A percentile compares a stretch with the other conserved stretches of the same genome.
These are phyloP conservation scores for Globisporangium perplexum DNA, from an alignment of 352 stramenopile genomes.

Conservation along the genomic window DNA sequence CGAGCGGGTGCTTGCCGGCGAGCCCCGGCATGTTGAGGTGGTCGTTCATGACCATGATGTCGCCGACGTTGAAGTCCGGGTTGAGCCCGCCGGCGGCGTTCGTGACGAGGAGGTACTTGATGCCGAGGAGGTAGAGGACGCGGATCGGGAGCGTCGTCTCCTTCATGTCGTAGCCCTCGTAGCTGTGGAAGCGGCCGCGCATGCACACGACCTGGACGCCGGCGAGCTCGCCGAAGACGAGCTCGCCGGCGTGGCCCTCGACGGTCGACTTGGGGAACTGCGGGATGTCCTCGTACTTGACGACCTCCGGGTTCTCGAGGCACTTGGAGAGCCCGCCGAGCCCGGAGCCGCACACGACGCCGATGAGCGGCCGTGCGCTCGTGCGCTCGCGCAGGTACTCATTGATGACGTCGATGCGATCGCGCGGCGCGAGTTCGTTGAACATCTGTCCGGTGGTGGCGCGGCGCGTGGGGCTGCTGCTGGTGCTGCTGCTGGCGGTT, in stretches of 20 bases:
- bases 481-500: constrained; percentile 10
- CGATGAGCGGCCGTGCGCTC: constrained; percentile 51
- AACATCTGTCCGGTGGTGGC: constrained; percentile 58
- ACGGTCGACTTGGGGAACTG: constrained; percentile 92
- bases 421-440: constrained; percentile 51
- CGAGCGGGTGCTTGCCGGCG: constrained; percentile 90
- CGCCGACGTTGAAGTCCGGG: constrained; percentile 91
- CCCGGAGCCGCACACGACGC: constrained; percentile 94
- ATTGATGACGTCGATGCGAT: constrained; percentile 78
- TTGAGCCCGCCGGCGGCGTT: constrained; percentile 96
- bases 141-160: constrained; percentile 93
- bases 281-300: constrained; percentile 93
- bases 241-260: constrained; percentile 91
- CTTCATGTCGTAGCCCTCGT: constrained; percentile 95
- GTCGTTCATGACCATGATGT: constrained; percentile 96
- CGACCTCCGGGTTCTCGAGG: constrained; percentile 81
- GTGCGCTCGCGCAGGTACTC: constrained; percentile 59
- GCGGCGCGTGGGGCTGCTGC: constrained; percentile 19
- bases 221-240: constrained; percentile 93
- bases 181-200: constrained; percentile 95
- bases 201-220: constrained; percentile 90
- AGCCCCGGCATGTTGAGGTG: constrained; percentile 94
- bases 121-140: constrained; percentile 93
- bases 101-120: constrained; percentile 95
- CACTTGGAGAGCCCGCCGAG: constrained; percentile 90